Evolutionary conservation across 805 yeast species (phyloP).

Genomic region (Candida sakaeoensis): DNA sequence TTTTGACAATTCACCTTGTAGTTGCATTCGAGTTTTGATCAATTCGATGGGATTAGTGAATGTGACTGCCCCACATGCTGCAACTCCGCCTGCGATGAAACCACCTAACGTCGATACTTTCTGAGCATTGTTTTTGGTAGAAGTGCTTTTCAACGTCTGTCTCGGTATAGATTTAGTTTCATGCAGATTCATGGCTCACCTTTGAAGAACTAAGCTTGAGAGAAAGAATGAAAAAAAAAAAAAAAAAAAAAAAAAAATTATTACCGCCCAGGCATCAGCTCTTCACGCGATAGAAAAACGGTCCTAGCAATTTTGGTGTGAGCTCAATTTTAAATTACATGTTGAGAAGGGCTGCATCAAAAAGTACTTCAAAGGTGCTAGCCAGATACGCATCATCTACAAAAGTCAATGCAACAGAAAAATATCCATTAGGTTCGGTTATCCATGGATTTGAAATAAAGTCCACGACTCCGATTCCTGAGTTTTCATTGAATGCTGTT

Average conservation of each 20-base stretch:
- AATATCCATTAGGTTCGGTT: constrained; percentile 62
- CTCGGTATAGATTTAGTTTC: not conserved
- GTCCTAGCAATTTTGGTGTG: not conserved
- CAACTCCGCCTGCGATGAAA: constrained; percentile 84
- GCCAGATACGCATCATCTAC: constrained; percentile 2
- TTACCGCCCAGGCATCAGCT: constrained; percentile 1
- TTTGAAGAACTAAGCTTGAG: too few relatives aligned
- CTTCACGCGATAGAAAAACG: not conserved
- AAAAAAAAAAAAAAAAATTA: not conserved
- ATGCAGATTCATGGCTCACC: not conserved
- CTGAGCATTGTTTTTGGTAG: constrained; percentile 35
- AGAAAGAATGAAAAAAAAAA: too few relatives aligned
- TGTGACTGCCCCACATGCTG: constrained; percentile 97
- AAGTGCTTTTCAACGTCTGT: not conserved
- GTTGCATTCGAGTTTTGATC: constrained; percentile 92
- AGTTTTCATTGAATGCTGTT: constrained; percentile 76
- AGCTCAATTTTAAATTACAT: not conserved
- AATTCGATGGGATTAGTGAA: constrained; percentile 94
- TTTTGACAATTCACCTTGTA: constrained; percentile 84
- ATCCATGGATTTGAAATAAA: constrained; percentile 67
- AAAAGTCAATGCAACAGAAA: constrained; percentile 7
- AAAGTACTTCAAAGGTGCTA: not conserved
- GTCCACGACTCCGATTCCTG: constrained; percentile 70
- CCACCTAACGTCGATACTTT: constrained; percentile 69
- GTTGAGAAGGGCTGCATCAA: not conserved